phyloP scores from a whole-genome alignment of 1,284 basidiomycete species.

The Puccinia coronata region DNA sequence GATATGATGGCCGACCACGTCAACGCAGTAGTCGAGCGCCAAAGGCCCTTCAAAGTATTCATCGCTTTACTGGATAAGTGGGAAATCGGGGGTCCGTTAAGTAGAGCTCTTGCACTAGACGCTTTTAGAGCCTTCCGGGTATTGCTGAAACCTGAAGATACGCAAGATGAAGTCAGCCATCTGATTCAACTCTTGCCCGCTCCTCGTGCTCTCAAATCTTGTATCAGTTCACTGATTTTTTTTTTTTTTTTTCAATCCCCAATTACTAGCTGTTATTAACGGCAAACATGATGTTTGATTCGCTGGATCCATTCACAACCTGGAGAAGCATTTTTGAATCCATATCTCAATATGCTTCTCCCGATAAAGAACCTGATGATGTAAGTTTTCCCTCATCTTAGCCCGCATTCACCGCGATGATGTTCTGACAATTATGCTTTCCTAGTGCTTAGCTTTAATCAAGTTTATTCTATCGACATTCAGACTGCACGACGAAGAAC shows the following conservation, averaged over 20 bases:
- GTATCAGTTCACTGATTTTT: neutral
- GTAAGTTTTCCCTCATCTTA: slow-evolving; percentile 58
- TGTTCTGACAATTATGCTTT: slow-evolving; percentile 62
- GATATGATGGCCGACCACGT: slow-evolving; percentile 40
- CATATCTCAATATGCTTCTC: slow-evolving; percentile 56
- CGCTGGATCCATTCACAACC: slow-evolving; percentile 80
- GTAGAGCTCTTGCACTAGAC: slow-evolving; percentile 75
- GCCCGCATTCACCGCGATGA: neutral
- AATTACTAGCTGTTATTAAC: slow-evolving; percentile 72
- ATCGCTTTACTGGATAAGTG: slow-evolving; percentile 93
- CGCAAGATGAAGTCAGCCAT: slow-evolving; percentile 68
- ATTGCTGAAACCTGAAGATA: slow-evolving; percentile 65
- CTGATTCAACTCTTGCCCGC: neutral
- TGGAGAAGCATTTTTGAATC: slow-evolving; percentile 75
- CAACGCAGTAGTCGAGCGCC: slow-evolving; percentile 64
- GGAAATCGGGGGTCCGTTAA: slow-evolving; percentile 84
- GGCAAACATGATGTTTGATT: slow-evolving; percentile 85
- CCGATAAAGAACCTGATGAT: slow-evolving; percentile 58
- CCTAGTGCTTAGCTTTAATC: slow-evolving; percentile 59
- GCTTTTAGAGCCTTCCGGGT: slow-evolving; percentile 71
- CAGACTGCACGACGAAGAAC: slow-evolving; percentile 76
- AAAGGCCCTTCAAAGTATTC: slow-evolving; percentile 87
- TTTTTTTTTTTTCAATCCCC: neutral
- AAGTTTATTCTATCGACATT: slow-evolving; percentile 73
- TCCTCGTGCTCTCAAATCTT: neutral